Base-by-base conservation (phyloP, 2,329 filamentous ascomycete genomes). In the Calonectria leucothoes region DNA sequence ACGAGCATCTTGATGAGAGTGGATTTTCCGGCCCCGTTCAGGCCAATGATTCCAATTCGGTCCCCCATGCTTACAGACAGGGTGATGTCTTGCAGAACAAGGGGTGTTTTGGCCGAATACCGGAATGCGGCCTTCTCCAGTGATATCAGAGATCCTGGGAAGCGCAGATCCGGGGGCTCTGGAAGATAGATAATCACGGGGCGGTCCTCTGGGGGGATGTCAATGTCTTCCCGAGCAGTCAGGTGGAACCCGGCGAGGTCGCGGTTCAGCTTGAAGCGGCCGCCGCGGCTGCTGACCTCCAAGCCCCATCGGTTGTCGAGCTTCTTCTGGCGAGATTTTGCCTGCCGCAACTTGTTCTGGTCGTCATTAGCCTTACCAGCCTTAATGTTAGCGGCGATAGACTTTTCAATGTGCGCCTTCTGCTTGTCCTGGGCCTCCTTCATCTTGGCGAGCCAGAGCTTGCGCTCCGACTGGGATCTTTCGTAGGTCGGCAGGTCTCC, bases 301-400 rank as follows among this genome's bases (percentile, higher is more conserved):
- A 97, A 83, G 0, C 95, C 95, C 91, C 92, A 94, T 7, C 94
- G 88, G 69, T 97, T 93, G 70, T 97, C 94, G 1, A 97, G 88
- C 82, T 95, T 96, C 87, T 95, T 96, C 85, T 96, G 94, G 0
- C 94, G 89, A 6, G 93, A 94, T 75, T 95, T 96, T 5, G 94
- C 95, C 86, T 96, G 94, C n/a, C 94, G 92, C 3, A 97, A 88
- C 82, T 95, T 96, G 81, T 96, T 96, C 78, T 95, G 93, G 80
- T 97, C 95, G 35, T 95, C 94, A 31, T 93, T 93, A 61, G 92
- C 92, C 82, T 93, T 94, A 8, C 94, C 95, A 25, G 93, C 90
- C 76, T 93, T 93, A 79, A 95, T 90, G 77, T 94, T 96, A 72
- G 93, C 90, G 25, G 90, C 88, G 65, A 97, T 95, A 0, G 92